Evolutionary conservation across 768 basidiomycete species (phyloP), one percentile per base, ranked within the genome.

Genomic region (Pisolithus microcarpus): DNA sequence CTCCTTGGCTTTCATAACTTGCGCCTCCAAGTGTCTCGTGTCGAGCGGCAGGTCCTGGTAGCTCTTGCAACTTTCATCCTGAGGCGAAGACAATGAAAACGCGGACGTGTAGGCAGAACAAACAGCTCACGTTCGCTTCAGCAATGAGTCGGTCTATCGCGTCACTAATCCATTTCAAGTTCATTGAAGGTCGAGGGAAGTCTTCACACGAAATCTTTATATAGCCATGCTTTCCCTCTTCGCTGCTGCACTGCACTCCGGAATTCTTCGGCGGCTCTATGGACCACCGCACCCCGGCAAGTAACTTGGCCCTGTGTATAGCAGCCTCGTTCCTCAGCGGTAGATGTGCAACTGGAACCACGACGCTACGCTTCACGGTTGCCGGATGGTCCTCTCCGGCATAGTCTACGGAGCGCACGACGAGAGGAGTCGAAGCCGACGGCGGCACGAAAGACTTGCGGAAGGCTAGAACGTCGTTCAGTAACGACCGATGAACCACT

Each of bases 91-190:
- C 54, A 59, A 53, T 21, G 34, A 46, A 42, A 46, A 55, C 42
- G 50, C 31, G 26, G 52, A 56, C 23, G 42, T 31, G 10, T 40
- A 42, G 11, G 31, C 11, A 42, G 36, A 11, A 38, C 38, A 44
- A 38, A 44, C 47, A 19, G 78, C 91, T 58, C 62, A 96, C 95
- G 65, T 93, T 91, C 9, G 93, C 90, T 60, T 84, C 85, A n/a
- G 67, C 69, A 54, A 97, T 65, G 39, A 99, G 70, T 58, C 77
- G 71, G 61, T 93, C 87, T 49, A 99, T 67, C 15, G 81, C 77
- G 63, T 98, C 94, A 57, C 86, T 87, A 38, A 87, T 90, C 87
- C 91, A 95, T 67, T 94, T 95, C 60, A 95, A 72, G 68, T 99
- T 99, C 87, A 89, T 85, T 24, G 81, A 75, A 2, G 84, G 79